phyloP scores from a whole-genome alignment of 495 filamentous ascomycete genomes.

The Penicillium bovifimosum region DNA sequence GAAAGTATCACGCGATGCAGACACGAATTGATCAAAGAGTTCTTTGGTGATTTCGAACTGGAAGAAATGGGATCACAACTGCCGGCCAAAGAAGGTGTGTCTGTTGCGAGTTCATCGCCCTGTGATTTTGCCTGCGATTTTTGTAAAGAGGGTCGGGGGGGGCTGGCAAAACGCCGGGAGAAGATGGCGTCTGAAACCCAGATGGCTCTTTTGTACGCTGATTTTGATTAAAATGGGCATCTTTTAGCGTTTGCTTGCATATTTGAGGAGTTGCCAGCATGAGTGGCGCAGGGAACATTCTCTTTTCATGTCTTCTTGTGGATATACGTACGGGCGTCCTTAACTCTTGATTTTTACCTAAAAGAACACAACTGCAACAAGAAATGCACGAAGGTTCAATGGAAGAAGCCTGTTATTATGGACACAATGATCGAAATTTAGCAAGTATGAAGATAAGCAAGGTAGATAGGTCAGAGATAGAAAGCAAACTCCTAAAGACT shows the following conservation, averaged over 20 bases:
- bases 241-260: not conserved
- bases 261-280: not conserved
- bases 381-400: not conserved
- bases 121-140: constrained; percentile 89
- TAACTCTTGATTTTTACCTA: not conserved
- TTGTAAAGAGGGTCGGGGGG: constrained; percentile 66
- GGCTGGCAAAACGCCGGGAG: constrained; percentile 56
- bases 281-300: not conserved
- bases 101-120: constrained; percentile 21
- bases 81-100: constrained; percentile 6
- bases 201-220: constrained; percentile 1
- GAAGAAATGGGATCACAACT: constrained; percentile 38
- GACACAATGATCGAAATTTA: not conserved
- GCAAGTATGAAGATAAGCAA: not conserved
- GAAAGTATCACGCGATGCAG: constrained; percentile 68
- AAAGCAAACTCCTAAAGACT: constrained; percentile 1
- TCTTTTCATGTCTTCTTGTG: not conserved
- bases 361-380: not conserved
- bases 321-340: not conserved
- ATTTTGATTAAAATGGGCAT: not conserved
- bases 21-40: constrained; percentile 69
- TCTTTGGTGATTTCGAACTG: constrained; percentile 67
- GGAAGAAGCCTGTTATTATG: not conserved
- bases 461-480: not conserved
- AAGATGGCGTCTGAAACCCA: constrained; percentile 27